Conservation (phyloP, 805 yeast genomes). For the Saccharomyces mikatae region DNA sequence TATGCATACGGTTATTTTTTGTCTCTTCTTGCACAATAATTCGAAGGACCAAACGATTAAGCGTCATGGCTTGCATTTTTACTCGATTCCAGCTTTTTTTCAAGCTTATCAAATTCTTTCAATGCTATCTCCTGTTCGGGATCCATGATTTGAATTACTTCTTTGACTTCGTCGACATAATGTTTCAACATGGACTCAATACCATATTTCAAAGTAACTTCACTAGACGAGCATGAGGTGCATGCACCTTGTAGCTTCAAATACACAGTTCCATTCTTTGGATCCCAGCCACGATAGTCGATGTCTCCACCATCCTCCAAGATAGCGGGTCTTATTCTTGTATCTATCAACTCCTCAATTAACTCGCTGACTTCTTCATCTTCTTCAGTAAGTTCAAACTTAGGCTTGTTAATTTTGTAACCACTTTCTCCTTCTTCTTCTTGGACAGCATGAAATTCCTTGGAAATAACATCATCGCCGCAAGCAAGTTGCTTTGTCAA, state of each 20-base stretch:
- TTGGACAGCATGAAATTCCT: slow-evolving; percentile 24
- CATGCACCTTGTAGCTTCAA: slow-evolving; percentile 93
- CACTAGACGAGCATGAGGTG: slow-evolving; percentile 83
- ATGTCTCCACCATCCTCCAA: slow-evolving; percentile 99
- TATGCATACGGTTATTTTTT: neutral
- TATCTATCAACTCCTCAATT: slow-evolving; percentile 86
- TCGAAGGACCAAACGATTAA: neutral
- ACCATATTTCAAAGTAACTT: slow-evolving; percentile 88
- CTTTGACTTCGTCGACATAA: slow-evolving; percentile 89
- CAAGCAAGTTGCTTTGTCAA: slow-evolving; percentile 25
- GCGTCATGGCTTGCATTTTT: neutral
- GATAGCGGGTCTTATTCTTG: slow-evolving; percentile 94
- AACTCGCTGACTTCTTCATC: slow-evolving; percentile 76
- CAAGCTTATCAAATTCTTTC: slow-evolving; percentile 78
- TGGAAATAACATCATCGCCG: slow-evolving; percentile 20
- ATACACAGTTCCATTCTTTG: slow-evolving; percentile 78
- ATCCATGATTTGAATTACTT: slow-evolving; percentile 81
- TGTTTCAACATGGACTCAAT: slow-evolving; percentile 96
- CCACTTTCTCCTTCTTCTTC: slow-evolving; percentile 34
- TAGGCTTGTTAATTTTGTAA: slow-evolving; percentile 25
- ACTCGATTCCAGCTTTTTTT: slow-evolving; percentile 39
- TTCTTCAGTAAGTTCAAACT: slow-evolving; percentile 41
- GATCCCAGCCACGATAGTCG: slow-evolving; percentile 78
- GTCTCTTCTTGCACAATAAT: neutral
- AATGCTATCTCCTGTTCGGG: slow-evolving; percentile 69